phyloP scores from a whole-genome alignment of 2,329 filamentous ascomycete genomes.

The Plenodomus tracheiphilus region DNA sequence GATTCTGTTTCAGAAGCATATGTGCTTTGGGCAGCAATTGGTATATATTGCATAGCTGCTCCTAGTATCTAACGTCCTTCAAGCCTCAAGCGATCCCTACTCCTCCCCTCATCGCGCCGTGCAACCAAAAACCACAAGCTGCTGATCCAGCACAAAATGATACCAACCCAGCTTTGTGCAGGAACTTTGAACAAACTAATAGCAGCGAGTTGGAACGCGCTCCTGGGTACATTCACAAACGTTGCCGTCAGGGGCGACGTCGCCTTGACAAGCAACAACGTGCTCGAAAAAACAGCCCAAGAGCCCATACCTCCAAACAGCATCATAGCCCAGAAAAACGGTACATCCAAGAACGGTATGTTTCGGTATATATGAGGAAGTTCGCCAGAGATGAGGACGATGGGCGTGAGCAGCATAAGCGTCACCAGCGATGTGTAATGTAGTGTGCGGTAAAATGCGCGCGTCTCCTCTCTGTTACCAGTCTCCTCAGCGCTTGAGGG shows the following conservation, averaged over 20 bases:
- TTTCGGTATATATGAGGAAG: slow-evolving; percentile 54
- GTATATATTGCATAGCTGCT: neutral
- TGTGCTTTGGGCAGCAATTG: too few species aligned
- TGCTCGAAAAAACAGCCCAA: slow-evolving; percentile 54
- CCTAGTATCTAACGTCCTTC: slow-evolving; percentile 31
- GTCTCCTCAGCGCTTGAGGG: slow-evolving; percentile 35
- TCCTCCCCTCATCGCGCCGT: slow-evolving; percentile 47
- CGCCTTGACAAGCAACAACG: slow-evolving; percentile 53
- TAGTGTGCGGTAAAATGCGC: slow-evolving; percentile 56
- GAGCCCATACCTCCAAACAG: slow-evolving; percentile 53
- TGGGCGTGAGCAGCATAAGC: slow-evolving; percentile 53
- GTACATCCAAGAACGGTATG: slow-evolving; percentile 59
- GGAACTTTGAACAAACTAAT: slow-evolving; percentile 55
- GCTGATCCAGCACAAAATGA: slow-evolving; percentile 55
- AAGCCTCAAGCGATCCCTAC: slow-evolving; percentile 34
- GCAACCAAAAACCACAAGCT: slow-evolving; percentile 55
- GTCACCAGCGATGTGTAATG: slow-evolving; percentile 58
- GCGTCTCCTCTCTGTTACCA: slow-evolving; percentile 51
- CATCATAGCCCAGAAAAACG: slow-evolving; percentile 60
- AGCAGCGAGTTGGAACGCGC: slow-evolving; percentile 54
- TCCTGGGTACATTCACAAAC: slow-evolving; percentile 54
- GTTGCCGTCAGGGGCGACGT: slow-evolving; percentile 56
- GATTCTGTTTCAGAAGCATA: too few species aligned
- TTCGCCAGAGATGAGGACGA: slow-evolving; percentile 56
- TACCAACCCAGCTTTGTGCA: slow-evolving; percentile 56